Percentiles rank a stretch among this genome's conserved stretches.
Conservation (phyloP, 306 rosid species). For the Purshia tridentata region DNA sequence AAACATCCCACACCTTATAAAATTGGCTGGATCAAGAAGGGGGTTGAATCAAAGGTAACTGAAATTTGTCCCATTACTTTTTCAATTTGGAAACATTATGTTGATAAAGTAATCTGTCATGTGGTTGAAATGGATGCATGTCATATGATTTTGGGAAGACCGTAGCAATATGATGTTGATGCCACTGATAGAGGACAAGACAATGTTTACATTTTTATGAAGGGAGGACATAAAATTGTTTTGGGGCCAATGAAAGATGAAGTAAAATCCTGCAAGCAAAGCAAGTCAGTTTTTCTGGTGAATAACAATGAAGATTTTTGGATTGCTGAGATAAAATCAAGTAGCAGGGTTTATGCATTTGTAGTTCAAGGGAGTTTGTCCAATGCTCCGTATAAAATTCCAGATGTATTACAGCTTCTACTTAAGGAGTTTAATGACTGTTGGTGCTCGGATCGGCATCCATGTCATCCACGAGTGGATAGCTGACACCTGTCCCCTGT, state of each 20-base stretch:
- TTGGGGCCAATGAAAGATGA: not conserved
- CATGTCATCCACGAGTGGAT: too few relatives aligned
- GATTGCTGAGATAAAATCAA: not conserved
- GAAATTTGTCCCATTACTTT: not conserved
- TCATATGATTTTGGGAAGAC: not conserved
- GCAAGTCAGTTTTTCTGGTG: not conserved
- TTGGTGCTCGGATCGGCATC: too few relatives aligned
- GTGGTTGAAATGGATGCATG: not conserved
- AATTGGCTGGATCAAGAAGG: not conserved
- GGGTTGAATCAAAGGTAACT: not conserved
- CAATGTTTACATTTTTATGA: not conserved
- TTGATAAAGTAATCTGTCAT: not conserved
- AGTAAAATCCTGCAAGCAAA: not conserved
- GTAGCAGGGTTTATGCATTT: not conserved
- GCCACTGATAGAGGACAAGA: not conserved
- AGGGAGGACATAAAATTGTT: not conserved
- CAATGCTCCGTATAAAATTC: too few relatives aligned
- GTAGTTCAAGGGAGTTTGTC: not conserved
- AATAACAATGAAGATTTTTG: not conserved
- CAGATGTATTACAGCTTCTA: too few relatives aligned
- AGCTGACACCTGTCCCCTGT: too few relatives aligned
- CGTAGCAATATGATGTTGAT: not conserved
- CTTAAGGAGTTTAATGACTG: too few relatives aligned
- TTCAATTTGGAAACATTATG: not conserved
- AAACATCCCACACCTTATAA: not conserved